Conservation (phyloP, 805 yeast genomes). For the Wickerhamomyces tratensis region DNA sequence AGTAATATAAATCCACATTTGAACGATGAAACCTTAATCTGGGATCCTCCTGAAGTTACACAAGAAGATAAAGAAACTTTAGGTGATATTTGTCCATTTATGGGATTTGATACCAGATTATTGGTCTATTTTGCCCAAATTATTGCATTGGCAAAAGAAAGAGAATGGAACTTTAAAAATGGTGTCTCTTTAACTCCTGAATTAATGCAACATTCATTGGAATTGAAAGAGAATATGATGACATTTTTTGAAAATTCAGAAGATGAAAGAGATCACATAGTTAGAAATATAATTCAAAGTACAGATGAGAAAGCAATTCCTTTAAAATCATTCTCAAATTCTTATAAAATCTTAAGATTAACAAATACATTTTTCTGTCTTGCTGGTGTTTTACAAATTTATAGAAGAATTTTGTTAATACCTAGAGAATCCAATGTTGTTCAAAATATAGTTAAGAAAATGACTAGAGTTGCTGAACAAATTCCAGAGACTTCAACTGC, state of each 20-base stretch:
- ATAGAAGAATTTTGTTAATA: slow-evolving; percentile 44
- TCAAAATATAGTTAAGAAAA: slow-evolving; percentile 28
- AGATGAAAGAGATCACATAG: slow-evolving; percentile 19
- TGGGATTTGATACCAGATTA: slow-evolving; percentile 58
- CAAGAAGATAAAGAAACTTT: slow-evolving; percentile 13
- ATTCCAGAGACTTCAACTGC: slow-evolving; percentile 37
- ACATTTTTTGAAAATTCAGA: slow-evolving; percentile 15
- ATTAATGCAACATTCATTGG: slow-evolving; percentile 25
- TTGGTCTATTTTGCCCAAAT: slow-evolving; percentile 49
- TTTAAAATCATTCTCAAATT: background rate
- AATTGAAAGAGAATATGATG: slow-evolving; percentile 23
- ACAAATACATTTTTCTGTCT: slow-evolving; percentile 44
- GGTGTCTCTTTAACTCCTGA: slow-evolving; percentile 1
- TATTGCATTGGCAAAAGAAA: slow-evolving; percentile 26
- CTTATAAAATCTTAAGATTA: slow-evolving; percentile 25
- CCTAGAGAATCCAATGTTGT: slow-evolving; percentile 37
- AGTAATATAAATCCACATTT: slow-evolving; percentile 15
- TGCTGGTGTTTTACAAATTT: slow-evolving; percentile 46
- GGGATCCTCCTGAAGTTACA: slow-evolving; percentile 8
- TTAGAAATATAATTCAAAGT: slow-evolving; percentile 1
- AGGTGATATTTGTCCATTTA: slow-evolving; percentile 46
- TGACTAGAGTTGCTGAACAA: slow-evolving; percentile 22
- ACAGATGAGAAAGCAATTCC: too few relatives aligned
- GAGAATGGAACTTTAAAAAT: slow-evolving; percentile 13
- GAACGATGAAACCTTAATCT: slow-evolving; percentile 18